A percentile compares a stretch with the other conserved stretches of the same genome.
Conservation (phyloP, 306 rosid genomes). For the Inga laurina region DNA sequence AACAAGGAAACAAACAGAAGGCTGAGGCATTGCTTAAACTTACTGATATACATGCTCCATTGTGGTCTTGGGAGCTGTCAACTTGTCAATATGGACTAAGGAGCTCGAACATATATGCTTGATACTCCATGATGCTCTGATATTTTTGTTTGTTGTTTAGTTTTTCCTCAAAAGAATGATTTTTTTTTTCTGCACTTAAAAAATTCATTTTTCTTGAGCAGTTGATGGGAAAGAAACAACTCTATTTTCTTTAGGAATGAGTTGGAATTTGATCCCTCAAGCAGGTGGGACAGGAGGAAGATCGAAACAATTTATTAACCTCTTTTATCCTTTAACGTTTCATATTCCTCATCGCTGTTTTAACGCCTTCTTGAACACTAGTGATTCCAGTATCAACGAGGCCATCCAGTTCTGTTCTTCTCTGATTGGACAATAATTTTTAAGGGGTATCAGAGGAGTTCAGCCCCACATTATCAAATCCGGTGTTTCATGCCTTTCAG, state of each 20-base stretch:
- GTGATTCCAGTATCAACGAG: constrained; percentile 6
- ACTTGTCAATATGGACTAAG: neutral
- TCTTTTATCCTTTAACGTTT: neutral
- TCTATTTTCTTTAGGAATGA: neutral
- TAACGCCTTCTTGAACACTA: constrained; percentile 20
- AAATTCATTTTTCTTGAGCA: neutral
- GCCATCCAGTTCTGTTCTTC: constrained; percentile 40
- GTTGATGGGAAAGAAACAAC: neutral
- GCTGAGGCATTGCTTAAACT: constrained; percentile 53
- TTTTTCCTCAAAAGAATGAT: neutral
- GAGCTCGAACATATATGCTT: neutral
- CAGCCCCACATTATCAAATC: constrained; percentile 52
- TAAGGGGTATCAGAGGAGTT: constrained; percentile 35
- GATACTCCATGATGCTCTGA: neutral
- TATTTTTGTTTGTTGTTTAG: neutral
- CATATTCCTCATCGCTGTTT: constrained; percentile 3
- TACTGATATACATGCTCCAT: too few species aligned
- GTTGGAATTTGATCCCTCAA: neutral
- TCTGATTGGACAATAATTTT: constrained; percentile 48
- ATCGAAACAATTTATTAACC: neutral
- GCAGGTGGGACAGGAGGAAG: neutral
- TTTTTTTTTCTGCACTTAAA: neutral
- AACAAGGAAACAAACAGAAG: constrained; percentile 55
- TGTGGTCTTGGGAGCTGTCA: too few species aligned
- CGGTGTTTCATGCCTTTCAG: constrained; percentile 33